Percentiles rank a stretch among this genome's conserved stretches.
phyloP scores from a whole-genome alignment of 495 filamentous ascomycete genomes.

The Collariella sp. region DNA sequence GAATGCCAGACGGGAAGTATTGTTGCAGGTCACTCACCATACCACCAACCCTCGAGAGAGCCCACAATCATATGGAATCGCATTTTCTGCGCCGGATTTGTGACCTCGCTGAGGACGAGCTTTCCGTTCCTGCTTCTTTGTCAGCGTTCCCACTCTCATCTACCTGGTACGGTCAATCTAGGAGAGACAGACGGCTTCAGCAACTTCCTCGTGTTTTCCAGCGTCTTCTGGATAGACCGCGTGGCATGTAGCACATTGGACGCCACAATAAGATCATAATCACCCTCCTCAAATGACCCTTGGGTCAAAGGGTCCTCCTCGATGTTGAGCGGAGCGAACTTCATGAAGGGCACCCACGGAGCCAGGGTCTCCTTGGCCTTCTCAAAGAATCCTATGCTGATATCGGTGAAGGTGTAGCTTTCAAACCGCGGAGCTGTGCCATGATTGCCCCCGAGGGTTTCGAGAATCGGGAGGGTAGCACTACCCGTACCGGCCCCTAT shows the following conservation, averaged over 20 bases:
- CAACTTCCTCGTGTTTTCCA: conserved; percentile 28
- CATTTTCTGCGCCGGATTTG: conserved; percentile 28
- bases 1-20: background rate
- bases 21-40: background rate
- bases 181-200: too few species aligned
- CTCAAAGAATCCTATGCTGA: background rate
- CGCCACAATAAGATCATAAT: conserved; percentile 48
- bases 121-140: background rate
- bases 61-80: background rate
- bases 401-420: background rate
- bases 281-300: conserved; percentile 32
- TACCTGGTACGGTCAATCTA: too few species aligned
- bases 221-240: conserved; percentile 23
- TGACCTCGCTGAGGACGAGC: conserved; percentile 18
- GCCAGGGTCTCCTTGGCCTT: conserved; percentile 26
- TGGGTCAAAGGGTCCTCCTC: conserved; percentile 39
- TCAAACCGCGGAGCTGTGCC: background rate
- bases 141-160: too few species aligned
- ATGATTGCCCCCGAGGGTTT: background rate
- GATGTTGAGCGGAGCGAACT: conserved; percentile 41
- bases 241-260: conserved; percentile 43
- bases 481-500: too few species aligned
- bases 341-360: conserved; percentile 28
- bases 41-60: background rate
- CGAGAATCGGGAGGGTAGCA: conserved; percentile 8